Evolutionary conservation across 2,329 filamentous ascomycete genomes (phyloP).

Genomic region (Paraconiothyrium brasiliense): DNA sequence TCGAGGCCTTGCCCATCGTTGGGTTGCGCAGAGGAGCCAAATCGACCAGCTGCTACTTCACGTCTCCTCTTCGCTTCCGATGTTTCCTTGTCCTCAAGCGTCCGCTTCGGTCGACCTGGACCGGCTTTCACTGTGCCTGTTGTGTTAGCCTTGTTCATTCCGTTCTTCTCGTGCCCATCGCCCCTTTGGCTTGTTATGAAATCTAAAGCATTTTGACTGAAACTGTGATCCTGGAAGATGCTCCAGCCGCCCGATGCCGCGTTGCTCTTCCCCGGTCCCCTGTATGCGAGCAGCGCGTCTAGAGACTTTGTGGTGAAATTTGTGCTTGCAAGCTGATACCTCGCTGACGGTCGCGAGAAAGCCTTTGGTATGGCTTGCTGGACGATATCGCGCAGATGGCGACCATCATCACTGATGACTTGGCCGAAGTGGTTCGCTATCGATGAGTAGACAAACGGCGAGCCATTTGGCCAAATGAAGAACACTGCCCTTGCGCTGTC

Average conservation of each 20-base stretch:
- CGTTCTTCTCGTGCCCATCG: constrained; percentile 23
- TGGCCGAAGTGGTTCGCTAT: constrained; percentile 54
- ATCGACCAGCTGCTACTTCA: constrained; percentile 72
- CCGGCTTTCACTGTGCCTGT: constrained; percentile 27
- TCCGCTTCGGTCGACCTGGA: constrained; percentile 40
- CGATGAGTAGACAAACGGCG: constrained; percentile 76
- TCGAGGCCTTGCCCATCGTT: constrained; percentile 55
- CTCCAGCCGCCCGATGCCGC: constrained; percentile 80
- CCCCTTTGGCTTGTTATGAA: constrained; percentile 47
- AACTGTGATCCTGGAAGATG: constrained; percentile 74
- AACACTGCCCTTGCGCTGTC: constrained; percentile 78
- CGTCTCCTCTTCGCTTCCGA: constrained; percentile 65
- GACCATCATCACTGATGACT: constrained; percentile 44
- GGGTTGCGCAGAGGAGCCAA: constrained; percentile 64
- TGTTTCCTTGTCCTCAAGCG: constrained; percentile 36
- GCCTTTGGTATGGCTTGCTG: constrained; percentile 84
- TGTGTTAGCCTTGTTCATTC: constrained; percentile 29
- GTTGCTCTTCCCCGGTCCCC: constrained; percentile 75
- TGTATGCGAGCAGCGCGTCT: constrained; percentile 71
- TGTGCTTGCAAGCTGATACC: constrained; percentile 75
- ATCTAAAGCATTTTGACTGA: constrained; percentile 62
- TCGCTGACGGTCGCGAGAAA: constrained; percentile 75
- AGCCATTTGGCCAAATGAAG: constrained; percentile 82
- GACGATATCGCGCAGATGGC: constrained; percentile 74
- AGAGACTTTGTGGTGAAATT: constrained; percentile 77